Evolutionary conservation across 1,139 yeast species (phyloP), one percentile per base, ranked within the genome.

Genomic region (Pichia sp.): DNA sequence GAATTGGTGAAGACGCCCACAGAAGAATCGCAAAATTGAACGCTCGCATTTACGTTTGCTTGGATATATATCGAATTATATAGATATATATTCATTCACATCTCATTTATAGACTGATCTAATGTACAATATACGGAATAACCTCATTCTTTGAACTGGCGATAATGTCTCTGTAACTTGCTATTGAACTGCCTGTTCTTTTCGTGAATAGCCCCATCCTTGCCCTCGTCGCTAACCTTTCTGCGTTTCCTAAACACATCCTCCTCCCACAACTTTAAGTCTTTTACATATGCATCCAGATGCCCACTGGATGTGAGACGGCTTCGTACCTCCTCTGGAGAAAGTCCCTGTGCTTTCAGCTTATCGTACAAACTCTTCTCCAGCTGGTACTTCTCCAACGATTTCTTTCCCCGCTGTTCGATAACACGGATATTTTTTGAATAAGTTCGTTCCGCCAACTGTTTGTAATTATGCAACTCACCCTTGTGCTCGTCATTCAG

Each of bases 141-240:
- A 31, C 2, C 3, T 29, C 24, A 48, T 38, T 48, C 36, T 12
- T 48, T 30, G n/a, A 48, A 7, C 4, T 34, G 16, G 7, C 45
- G 42, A 29, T 53, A 79, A 59, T 76, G 79, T 49, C 92, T 71
- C 55, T 83, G 75, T 60, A 90, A 72, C 64, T 87, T 87, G 68
- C 79, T 80, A 70, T 89, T 90, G 71, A 89, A 90, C 64, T 85
- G 87, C 64, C 79, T 80, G 74, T 90, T 90, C 69, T 85, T 86
- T 57, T 86, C 92, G 66, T 87, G 89, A 66, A 90, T 81, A 4
- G 71, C 68, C 10, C 62, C 75, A 52, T 63, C 49, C 6, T 45
- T 51, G 12, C 48, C 56, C 5, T 56, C 57, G 12, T 46, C 50
- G 1, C 42, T 45, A 10, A 51, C 17, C 14, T 49, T 56, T 3